Conservation (phyloP, 2,329 filamentous ascomycete species). For the Malbranchea cinnamomea region DNA sequence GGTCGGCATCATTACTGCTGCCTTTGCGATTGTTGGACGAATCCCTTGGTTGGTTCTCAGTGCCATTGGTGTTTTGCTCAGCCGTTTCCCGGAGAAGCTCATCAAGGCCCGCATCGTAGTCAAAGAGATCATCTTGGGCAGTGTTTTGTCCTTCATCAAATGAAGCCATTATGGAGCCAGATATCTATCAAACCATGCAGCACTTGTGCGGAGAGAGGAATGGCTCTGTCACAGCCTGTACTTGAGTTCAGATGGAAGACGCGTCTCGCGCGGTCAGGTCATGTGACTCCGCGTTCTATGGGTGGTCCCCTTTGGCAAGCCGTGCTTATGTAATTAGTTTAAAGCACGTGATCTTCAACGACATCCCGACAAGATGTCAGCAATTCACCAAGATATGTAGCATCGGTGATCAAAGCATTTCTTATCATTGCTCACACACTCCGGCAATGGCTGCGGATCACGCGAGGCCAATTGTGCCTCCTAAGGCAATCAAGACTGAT, state of each 20-base stretch:
- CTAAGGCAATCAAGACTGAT: constrained; percentile 66
- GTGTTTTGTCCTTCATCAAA: too few relatives aligned
- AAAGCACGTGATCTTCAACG: neutral
- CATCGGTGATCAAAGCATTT: neutral
- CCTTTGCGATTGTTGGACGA: constrained; percentile 12
- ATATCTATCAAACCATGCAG: too few relatives aligned
- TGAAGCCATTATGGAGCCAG: too few relatives aligned
- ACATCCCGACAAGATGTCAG: neutral
- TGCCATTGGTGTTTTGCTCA: constrained; percentile 5
- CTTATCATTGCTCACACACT: constrained; percentile 8
- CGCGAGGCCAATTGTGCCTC: constrained; percentile 43
- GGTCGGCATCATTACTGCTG: constrained; percentile 23
- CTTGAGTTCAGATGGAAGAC: too few relatives aligned
- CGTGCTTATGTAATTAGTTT: constrained; percentile 1
- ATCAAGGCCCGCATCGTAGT: constrained; percentile 52
- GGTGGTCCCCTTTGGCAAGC: too few relatives aligned
- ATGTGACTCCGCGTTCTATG: too few relatives aligned
- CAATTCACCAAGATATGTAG: neutral
- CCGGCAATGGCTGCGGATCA: constrained; percentile 25
- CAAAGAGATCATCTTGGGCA: constrained; percentile 53
- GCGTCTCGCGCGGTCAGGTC: too few relatives aligned
- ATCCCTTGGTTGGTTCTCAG: constrained; percentile 10
- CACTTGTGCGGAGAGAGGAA: too few relatives aligned
- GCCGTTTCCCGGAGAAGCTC: constrained; percentile 32
- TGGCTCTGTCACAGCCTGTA: too few relatives aligned